Base-by-base conservation (phyloP, 176 grass and related monocot genomes). In the Aegilops speltoides region DNA sequence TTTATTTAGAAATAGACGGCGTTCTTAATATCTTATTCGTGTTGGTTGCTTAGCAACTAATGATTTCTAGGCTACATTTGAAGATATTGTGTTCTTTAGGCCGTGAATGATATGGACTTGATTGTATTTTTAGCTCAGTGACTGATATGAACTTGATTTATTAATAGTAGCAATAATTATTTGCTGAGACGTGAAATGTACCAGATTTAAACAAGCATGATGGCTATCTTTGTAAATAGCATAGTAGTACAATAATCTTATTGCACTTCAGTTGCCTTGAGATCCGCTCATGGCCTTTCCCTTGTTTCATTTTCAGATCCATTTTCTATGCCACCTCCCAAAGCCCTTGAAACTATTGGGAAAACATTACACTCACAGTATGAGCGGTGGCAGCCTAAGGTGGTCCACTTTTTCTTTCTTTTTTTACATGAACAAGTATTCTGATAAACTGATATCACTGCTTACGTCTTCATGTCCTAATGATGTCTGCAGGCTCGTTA, bases 371-470 rank as follows among this genome's bases (percentile, higher is more conserved):
- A 97, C 80, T 52, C 92, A 64, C 97, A 99, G 86, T 99, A 96
- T 80, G 97, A 99, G 68, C 84, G 97, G 40, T 99, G 97, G 94
- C 97, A 99, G 84, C 97, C 94, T 78, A 94, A 91, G 97, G 97
- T 91, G 73, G 80, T 20, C 19, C 28, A 26, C 64, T 45, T 23
- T 67, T 25, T 24, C 64, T 45, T 23, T 67, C 23, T 32, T 7
- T 68, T 73, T 63, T 56, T 59, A 77, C 29, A 65, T 82, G n/a
- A 28, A 11, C 41, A 7, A 3, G 12, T 70, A 62, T 87, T 68
- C 38, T 77, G 69, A 19, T 63, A 26, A 10, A 33, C 46, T 77
- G 17, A 56, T 77, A 77, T 68, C 28, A 68, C 61, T 52, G n/a
- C 82, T 91, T 84, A 75, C 36, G 29, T 84, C 78, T 77, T 86